These are phyloP conservation scores for Mimosa bimucronata DNA, from an alignment of 306 rosid genomes.

Conservation along the genomic window DNA sequence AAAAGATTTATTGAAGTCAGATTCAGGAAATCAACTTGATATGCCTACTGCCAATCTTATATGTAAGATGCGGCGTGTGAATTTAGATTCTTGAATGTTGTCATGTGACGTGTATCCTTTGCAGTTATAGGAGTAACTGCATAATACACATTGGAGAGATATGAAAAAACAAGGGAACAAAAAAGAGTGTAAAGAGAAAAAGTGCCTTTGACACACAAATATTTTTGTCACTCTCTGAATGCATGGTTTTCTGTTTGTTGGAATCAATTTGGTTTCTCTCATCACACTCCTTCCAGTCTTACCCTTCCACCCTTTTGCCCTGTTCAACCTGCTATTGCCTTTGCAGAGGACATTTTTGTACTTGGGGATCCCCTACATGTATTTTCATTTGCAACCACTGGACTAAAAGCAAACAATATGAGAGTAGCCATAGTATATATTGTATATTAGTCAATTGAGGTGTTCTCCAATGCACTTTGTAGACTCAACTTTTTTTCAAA, in stretches of 20 bases:
- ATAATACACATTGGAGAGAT: not conserved
- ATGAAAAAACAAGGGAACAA: not conserved
- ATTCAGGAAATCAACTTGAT: slow-evolving; percentile 77
- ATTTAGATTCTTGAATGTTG: slow-evolving; percentile 43
- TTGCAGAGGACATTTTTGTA: slow-evolving; percentile 30
- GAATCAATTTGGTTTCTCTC: not conserved
- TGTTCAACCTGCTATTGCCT: slow-evolving; percentile 12
- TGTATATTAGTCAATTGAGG: slow-evolving; percentile 15
- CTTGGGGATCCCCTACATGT: slow-evolving; percentile 15
- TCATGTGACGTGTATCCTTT: not conserved
- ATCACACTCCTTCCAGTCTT: slow-evolving; percentile 15
- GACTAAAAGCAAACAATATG: not conserved
- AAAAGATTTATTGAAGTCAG: slow-evolving; percentile 72
- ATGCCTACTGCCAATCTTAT: slow-evolving; percentile 88
- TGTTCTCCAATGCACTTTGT: not conserved
- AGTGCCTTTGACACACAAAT: not conserved
- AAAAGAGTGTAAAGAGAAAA: not conserved
- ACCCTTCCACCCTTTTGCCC: slow-evolving; percentile 7
- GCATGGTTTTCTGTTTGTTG: not conserved
- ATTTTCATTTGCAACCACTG: slow-evolving; percentile 23
- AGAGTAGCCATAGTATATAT: slow-evolving; percentile 16
- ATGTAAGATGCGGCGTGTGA: slow-evolving; percentile 85
- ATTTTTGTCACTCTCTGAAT: not conserved
- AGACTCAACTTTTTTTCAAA: not conserved
- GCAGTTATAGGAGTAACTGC: not conserved